Percentiles rank a stretch among this genome's conserved stretches.
Evolutionary conservation across 306 rosid species (phyloP).

Genomic region (Pueraria montana): DNA sequence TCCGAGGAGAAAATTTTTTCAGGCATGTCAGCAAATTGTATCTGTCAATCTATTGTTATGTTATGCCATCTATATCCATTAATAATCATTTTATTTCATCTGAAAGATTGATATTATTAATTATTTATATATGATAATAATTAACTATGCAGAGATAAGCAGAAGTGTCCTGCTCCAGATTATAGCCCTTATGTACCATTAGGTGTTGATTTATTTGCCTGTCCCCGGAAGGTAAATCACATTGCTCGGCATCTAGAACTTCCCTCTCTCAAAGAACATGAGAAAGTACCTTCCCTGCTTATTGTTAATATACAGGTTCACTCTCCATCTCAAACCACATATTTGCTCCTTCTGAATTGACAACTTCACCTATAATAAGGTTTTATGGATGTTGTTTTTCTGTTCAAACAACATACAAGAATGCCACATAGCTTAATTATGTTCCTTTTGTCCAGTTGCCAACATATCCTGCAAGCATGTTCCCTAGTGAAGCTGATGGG

Average conservation of each 20-base stretch:
- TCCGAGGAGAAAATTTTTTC: slow-evolving; percentile 78
- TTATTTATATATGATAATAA: background rate
- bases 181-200: slow-evolving; percentile 70
- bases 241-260: slow-evolving; percentile 81
- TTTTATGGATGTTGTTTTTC: background rate
- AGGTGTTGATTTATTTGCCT: slow-evolving; percentile 73
- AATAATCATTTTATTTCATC: background rate
- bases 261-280: slow-evolving; percentile 66
- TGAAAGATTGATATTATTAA: background rate
- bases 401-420: background rate
- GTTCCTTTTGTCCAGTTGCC: slow-evolving; percentile 63
- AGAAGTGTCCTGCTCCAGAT: slow-evolving; percentile 69
- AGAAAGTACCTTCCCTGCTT: slow-evolving; percentile 69
- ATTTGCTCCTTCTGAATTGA: background rate
- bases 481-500: slow-evolving; percentile 68
- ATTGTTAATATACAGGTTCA: slow-evolving; percentile 82
- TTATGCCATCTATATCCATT: background rate
- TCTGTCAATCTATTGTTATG: background rate
- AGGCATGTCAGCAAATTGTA: slow-evolving; percentile 51
- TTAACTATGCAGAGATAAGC: slow-evolving; percentile 65
- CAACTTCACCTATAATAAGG: background rate
- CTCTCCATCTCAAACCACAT: slow-evolving; percentile 2
- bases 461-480: slow-evolving; percentile 68
- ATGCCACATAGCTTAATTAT: background rate
- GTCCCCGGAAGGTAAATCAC: slow-evolving; percentile 70